Percentiles rank a stretch among this genome's conserved stretches.
Evolutionary conservation across 768 basidiomycete species (phyloP).

Genomic region (Tulasnella sp.): DNA sequence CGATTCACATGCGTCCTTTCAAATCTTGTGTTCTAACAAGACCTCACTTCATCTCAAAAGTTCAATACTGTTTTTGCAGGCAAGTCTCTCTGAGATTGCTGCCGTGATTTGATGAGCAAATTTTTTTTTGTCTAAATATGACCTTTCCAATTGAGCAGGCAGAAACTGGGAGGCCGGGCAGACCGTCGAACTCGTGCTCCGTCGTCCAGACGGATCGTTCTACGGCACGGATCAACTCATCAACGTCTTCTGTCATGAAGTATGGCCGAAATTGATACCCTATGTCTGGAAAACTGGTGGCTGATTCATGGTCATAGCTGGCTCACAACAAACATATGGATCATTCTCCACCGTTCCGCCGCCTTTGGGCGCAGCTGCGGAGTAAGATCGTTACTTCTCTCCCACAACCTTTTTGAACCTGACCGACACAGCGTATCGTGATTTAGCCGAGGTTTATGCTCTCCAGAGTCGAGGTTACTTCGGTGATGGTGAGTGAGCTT

Average conservation of each 20-base stretch:
- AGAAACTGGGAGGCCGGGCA: constrained; percentile 82
- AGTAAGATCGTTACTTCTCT: not conserved
- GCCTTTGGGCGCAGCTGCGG: constrained; percentile 54
- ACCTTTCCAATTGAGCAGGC: constrained; percentile 31
- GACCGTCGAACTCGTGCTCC: constrained; percentile 67
- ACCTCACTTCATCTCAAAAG: too few species aligned
- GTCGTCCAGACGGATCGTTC: constrained; percentile 50
- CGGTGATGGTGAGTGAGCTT: constrained; percentile 65
- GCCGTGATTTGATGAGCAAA: too few species aligned
- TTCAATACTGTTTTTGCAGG: constrained; percentile 15
- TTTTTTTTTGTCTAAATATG: not conserved
- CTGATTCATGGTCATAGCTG: constrained; percentile 35
- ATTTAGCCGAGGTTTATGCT: constrained; percentile 46
- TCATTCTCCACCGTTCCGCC: constrained; percentile 66
- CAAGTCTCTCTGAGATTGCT: too few species aligned
- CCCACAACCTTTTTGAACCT: not conserved
- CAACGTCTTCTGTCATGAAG: constrained; percentile 77
- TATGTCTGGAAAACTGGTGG: not conserved
- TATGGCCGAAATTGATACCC: constrained; percentile 27
- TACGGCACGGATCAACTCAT: constrained; percentile 57
- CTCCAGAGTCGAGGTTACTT: constrained; percentile 71
- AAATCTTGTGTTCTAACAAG: too few species aligned
- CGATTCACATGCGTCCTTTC: not conserved
- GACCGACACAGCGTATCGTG: not conserved
- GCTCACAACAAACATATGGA: constrained; percentile 85